Evolutionary conservation across 208 protist genomes (phyloP), one percentile per base, ranked within the genome.

Genomic region (Wallacemonas sp.): DNA sequence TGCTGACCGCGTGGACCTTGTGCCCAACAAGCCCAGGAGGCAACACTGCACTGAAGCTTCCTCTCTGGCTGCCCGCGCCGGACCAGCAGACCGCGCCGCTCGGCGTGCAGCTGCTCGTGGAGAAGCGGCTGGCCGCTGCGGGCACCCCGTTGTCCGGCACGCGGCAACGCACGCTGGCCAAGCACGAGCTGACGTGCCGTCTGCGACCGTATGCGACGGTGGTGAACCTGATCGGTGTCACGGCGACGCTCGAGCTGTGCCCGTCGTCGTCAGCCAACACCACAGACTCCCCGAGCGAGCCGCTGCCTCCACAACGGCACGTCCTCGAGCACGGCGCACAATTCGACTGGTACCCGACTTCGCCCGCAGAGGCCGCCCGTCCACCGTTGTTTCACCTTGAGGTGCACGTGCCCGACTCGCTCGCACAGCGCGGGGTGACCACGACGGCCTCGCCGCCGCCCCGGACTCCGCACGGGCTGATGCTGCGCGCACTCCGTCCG

Each of bases 101-200:
- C 11, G 41, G 20, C 23, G 32, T 70, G 33, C n/a, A 70, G 77
- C 28, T 68, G 61, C 0, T 65, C 55, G 42, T 57, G 7, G 52
- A 59, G 52, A 59, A 59, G 52, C 31, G 33, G 39, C 18, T 50
- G 20, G 57, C 57, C 22, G 33, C 45, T 2, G 7, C 7, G 45
- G n/a, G 42, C n/a, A 20, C 18, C 29, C 20, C 8, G 1, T 20
- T 23, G n/a, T 3, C 31, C 7, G 52, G 31, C 22, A 16, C 36
- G 36, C 7, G 10, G 0, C 10, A 7, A 41, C 10, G 36, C 36
- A n/a, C 8, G 10, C 50, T 79, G 25, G 61, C 65, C 2, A 70
- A 72, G 28, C 80, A 76, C 65, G 79, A 84, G 22, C 69, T 84
- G 16, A 41, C 62, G 32, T 22, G 79, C n/a, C 32, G 54, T 29